Percentiles rank a stretch among this genome's conserved stretches.
Conservation (phyloP, 192 early-diverging fungal species). For the Podila epicladia region DNA sequence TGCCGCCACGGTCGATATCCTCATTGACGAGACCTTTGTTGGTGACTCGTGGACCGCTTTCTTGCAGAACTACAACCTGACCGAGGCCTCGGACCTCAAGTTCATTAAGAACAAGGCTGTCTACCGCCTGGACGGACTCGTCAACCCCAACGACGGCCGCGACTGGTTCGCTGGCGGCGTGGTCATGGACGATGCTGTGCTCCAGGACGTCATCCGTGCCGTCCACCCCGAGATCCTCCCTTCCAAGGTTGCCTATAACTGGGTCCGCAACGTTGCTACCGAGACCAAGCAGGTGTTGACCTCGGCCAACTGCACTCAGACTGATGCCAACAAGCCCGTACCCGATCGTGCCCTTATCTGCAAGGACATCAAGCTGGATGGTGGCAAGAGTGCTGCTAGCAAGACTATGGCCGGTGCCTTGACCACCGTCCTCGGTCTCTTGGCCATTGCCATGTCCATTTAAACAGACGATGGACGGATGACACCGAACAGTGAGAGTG, state of each 20-base stretch:
- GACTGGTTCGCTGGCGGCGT: constrained; percentile 80
- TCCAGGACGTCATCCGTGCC: constrained; percentile 76
- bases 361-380: constrained; percentile 14
- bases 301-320: constrained; percentile 64
- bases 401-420: background rate
- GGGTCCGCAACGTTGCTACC: constrained; percentile 73
- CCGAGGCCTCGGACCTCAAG: constrained; percentile 58
- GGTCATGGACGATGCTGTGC: constrained; percentile 71
- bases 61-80: constrained; percentile 66
- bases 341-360: constrained; percentile 36
- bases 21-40: constrained; percentile 77
- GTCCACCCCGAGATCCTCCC: constrained; percentile 66
- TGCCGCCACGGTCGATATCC: constrained; percentile 66
- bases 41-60: constrained; percentile 54
- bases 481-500: too few relatives aligned
- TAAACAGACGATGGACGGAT: background rate
- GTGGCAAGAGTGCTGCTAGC: background rate
- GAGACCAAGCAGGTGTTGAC: constrained; percentile 52
- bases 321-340: constrained; percentile 38
- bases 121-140: constrained; percentile 73
- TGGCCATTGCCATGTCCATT: constrained; percentile 5
- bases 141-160: constrained; percentile 67
- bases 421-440: constrained; percentile 15
- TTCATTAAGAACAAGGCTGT: constrained; percentile 68
- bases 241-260: constrained; percentile 60